phyloP scores from a whole-genome alignment of 768 basidiomycete genomes.

The Serpula lacrymans region DNA sequence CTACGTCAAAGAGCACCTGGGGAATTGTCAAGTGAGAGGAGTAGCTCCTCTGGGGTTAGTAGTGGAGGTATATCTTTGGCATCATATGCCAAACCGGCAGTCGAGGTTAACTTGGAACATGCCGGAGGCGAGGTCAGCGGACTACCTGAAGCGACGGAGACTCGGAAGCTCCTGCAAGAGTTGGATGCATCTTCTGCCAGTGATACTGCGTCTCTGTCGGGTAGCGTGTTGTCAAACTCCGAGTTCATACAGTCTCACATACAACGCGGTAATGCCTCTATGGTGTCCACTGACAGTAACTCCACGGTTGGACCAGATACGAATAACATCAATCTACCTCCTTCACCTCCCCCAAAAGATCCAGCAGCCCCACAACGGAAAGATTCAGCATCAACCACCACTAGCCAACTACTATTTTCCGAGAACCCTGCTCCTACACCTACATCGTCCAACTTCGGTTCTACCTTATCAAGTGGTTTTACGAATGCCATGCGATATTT shows the following conservation, averaged over 20 bases:
- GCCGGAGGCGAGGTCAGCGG: conserved; percentile 48
- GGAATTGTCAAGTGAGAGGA: conserved; percentile 1
- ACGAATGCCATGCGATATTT: conserved; percentile 60
- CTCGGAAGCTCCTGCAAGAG: conserved; percentile 45
- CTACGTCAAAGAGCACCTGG: conserved; percentile 48
- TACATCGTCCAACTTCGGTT: conserved; percentile 41
- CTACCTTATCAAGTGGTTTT: conserved; percentile 48
- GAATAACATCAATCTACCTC: not conserved
- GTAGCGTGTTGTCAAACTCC: conserved; percentile 13
- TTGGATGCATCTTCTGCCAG: conserved; percentile 32
- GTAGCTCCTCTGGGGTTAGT: conserved; percentile 11
- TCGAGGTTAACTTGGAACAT: conserved; percentile 47
- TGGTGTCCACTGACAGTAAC: conserved; percentile 38
- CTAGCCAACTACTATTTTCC: not conserved
- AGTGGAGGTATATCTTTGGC: conserved; percentile 31
- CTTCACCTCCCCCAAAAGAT: conserved; percentile 18
- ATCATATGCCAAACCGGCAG: conserved; percentile 57
- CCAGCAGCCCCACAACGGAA: not conserved
- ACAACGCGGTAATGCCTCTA: conserved; percentile 33
- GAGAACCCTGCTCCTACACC: conserved; percentile 8
- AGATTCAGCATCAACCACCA: too few relatives aligned
- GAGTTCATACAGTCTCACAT: conserved; percentile 35
- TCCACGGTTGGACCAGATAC: conserved; percentile 28
- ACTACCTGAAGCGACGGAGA: conserved; percentile 33
- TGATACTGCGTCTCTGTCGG: conserved; percentile 23